Conservation (phyloP, 2,329 filamentous ascomycete genomes). For the Fusarium globosum region DNA sequence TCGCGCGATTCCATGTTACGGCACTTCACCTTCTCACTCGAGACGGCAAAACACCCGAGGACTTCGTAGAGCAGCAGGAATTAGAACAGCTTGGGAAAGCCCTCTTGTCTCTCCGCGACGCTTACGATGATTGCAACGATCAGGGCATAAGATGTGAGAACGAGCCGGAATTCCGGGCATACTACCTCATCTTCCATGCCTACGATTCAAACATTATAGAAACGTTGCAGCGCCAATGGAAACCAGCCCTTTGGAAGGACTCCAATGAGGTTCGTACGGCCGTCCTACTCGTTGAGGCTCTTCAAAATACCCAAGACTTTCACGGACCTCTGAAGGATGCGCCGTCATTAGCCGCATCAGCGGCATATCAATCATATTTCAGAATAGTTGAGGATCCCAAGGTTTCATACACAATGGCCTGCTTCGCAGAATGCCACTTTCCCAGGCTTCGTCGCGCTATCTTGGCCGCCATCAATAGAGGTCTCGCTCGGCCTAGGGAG, state of each 20-base stretch:
- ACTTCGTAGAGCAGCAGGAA: constrained; percentile 75
- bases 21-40: constrained; percentile 72
- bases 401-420: constrained; percentile 76
- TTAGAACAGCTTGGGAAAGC: constrained; percentile 74
- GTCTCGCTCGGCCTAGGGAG: constrained; percentile 67
- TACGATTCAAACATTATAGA: constrained; percentile 67
- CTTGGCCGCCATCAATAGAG: constrained; percentile 64
- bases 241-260: constrained; percentile 63
- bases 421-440: constrained; percentile 76
- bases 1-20: constrained; percentile 74
- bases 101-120: constrained; percentile 71
- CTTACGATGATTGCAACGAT: constrained; percentile 73
- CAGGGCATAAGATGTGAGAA: constrained; percentile 68
- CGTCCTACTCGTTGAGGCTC: constrained; percentile 67
- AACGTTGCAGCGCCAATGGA: constrained; percentile 67
- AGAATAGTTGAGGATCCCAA: constrained; percentile 65
- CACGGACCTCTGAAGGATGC: constrained; percentile 66
- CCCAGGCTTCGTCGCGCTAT: constrained; percentile 69
- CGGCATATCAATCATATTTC: constrained; percentile 67
- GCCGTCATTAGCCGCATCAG: constrained; percentile 61
- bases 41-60: constrained; percentile 65
- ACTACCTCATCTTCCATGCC: constrained; percentile 72
- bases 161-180: constrained; percentile 74
- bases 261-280: constrained; percentile 71
- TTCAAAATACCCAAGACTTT: constrained; percentile 68